Percentiles rank a stretch among this genome's conserved stretches.
Conservation (phyloP, 805 yeast genomes). For the Kluyveromyces wickerhamii region DNA sequence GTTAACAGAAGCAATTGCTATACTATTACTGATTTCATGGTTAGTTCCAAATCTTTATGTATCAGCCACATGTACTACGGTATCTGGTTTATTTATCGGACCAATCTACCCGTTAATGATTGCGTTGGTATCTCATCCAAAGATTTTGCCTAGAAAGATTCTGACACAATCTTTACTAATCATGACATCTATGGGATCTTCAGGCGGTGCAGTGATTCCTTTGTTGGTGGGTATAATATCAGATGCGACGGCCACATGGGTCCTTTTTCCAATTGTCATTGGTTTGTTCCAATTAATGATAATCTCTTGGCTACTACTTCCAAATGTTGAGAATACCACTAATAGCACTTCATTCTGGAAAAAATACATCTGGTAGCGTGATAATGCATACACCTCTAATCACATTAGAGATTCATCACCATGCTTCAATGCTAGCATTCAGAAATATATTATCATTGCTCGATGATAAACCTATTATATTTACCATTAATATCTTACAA, state of each 20-base stretch:
- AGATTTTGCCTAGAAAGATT: conserved; percentile 43
- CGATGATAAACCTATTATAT: too few relatives aligned
- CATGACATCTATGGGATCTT: conserved; percentile 47
- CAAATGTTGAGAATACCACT: conserved; percentile 32
- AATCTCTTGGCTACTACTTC: conserved; percentile 35
- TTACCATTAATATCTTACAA: too few relatives aligned
- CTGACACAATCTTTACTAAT: conserved; percentile 43
- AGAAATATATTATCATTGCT: too few relatives aligned
- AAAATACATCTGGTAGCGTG: conserved; percentile 1
- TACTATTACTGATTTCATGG: conserved; percentile 41
- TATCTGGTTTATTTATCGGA: conserved; percentile 49
- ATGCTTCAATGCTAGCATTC: too few relatives aligned
- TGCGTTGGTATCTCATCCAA: conserved; percentile 30
- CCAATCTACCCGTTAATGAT: conserved; percentile 51
- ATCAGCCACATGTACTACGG: conserved; percentile 38
- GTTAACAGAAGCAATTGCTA: conserved; percentile 30
- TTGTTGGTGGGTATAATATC: conserved; percentile 44
- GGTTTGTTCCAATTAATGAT: conserved; percentile 31
- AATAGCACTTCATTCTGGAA: background rate
- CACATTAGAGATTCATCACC: background rate
- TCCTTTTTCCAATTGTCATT: conserved; percentile 42
- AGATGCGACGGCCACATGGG: conserved; percentile 39
- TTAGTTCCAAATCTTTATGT: conserved; percentile 35
- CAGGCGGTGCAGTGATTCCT: conserved; percentile 52
- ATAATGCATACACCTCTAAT: background rate